A percentile compares a stretch with the other conserved stretches of the same genome.
phyloP scores from a whole-genome alignment of 306 rosid genomes.

The Luffa acutangula region DNA sequence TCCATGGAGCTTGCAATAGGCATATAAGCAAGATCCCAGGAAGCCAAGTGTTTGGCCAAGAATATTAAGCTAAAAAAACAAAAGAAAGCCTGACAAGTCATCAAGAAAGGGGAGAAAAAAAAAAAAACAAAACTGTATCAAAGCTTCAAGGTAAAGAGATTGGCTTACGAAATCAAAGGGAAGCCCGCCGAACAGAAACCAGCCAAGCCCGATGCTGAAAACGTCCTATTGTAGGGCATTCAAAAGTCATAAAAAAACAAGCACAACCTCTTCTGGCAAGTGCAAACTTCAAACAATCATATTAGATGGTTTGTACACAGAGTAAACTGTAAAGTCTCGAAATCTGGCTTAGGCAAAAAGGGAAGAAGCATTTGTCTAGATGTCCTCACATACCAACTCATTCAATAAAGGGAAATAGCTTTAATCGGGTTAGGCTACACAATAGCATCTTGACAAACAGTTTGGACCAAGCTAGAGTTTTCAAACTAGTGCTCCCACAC shows the following conservation, averaged over 20 bases:
- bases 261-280: background rate
- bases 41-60: constrained; percentile 62
- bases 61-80: constrained; percentile 34
- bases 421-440: background rate
- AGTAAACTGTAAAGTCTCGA: background rate
- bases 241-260: background rate
- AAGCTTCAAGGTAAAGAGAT: background rate
- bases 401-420: background rate
- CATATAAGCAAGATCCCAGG: constrained; percentile 63
- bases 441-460: background rate
- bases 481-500: background rate
- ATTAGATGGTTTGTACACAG: background rate
- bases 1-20: constrained; percentile 52
- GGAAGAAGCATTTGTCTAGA: background rate
- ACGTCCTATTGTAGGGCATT: constrained; percentile 28
- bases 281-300: background rate
- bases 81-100: background rate
- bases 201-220: constrained; percentile 42
- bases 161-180: constrained; percentile 39
- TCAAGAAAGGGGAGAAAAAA: too few species aligned
- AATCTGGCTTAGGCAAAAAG: background rate
- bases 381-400: background rate
- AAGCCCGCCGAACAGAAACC: constrained; percentile 53
- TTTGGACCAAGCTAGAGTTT: background rate
- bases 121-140: background rate